A percentile compares a stretch with the other conserved stretches of the same genome.
phyloP scores from a whole-genome alignment of 192 early-diverging fungal species.

The Dimargaris verticillata region DNA sequence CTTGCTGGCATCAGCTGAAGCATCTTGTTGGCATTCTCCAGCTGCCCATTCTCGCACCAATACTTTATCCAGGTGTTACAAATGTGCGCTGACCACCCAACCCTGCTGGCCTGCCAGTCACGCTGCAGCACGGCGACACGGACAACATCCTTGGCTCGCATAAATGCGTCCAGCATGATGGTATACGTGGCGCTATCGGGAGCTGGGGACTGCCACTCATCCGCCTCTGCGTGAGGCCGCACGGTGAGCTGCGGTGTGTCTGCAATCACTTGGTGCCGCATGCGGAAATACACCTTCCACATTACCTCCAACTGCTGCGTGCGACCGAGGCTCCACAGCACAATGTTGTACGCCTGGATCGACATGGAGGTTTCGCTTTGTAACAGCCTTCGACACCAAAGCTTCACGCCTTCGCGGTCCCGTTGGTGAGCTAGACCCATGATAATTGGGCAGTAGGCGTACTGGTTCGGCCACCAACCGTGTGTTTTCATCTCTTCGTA shows the following conservation, averaged over 20 bases:
- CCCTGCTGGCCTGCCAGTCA: conserved; percentile 2
- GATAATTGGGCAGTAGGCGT: conserved; percentile 2
- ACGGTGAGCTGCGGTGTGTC: too few relatives aligned
- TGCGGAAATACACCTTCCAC: conserved; percentile 8
- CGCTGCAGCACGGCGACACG: conserved; percentile 2
- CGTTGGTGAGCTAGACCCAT: background rate
- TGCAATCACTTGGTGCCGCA: background rate
- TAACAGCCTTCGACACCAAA: background rate
- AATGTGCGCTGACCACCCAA: conserved; percentile 7
- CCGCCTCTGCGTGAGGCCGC: background rate
- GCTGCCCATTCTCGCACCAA: conserved; percentile 2
- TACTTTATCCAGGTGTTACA: conserved; percentile 3
- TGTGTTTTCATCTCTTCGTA: background rate
- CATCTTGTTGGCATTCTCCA: conserved; percentile 1
- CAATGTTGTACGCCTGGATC: conserved; percentile 1
- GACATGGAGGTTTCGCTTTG: background rate
- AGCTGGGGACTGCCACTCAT: background rate
- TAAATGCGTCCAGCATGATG: background rate
- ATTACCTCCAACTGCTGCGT: background rate
- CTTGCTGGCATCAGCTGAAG: conserved; percentile 10
- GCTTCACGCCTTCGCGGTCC: background rate
- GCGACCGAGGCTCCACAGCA: conserved; percentile 5
- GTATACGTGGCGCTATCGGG: conserved; percentile 2
- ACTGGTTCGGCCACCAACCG: background rate
- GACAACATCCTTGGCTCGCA: background rate